phyloP scores from a whole-genome alignment of 2,329 filamentous ascomycete species.

The Boeremia exigua region DNA sequence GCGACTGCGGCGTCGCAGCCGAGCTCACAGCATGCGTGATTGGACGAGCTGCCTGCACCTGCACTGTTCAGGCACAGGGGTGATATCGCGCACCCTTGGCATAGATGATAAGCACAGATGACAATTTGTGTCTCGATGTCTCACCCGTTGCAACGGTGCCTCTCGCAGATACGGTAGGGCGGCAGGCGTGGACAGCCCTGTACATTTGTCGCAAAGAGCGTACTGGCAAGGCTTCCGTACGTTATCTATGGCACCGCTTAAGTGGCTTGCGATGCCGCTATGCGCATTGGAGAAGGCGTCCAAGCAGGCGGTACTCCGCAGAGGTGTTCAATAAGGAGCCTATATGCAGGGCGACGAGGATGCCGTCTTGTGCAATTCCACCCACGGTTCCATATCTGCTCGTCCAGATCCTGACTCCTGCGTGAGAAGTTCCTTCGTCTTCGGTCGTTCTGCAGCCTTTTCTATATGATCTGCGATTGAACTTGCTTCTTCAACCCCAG shows the following conservation, averaged over 20 bases:
- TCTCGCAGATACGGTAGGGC: neutral
- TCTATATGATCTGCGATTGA: slow-evolving; percentile 15
- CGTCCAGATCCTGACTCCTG: neutral
- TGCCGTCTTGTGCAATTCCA: neutral
- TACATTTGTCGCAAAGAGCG: neutral
- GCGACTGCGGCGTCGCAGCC: neutral
- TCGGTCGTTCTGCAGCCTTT: neutral
- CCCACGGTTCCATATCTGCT: slow-evolving; percentile 1
- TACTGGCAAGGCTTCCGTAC: slow-evolving; percentile 1
- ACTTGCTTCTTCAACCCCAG: neutral
- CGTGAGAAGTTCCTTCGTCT: neutral
- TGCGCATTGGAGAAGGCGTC: neutral
- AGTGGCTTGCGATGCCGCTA: slow-evolving; percentile 5
- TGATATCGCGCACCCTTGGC: slow-evolving; percentile 15
- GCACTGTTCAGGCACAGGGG: slow-evolving; percentile 8
- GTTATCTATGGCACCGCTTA: slow-evolving; percentile 25
- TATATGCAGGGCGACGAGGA: slow-evolving; percentile 12
- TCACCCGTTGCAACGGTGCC: slow-evolving; percentile 5
- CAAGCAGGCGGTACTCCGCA: slow-evolving; percentile 7
- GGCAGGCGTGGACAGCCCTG: neutral
- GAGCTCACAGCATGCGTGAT: neutral
- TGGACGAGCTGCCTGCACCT: slow-evolving; percentile 8
- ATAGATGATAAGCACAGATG: slow-evolving; percentile 14
- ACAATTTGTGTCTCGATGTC: slow-evolving; percentile 1
- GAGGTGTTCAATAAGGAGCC: slow-evolving; percentile 5